A percentile compares a stretch with the other conserved stretches of the same genome.
These are phyloP conservation scores for Paraphoma chrysanthemicola DNA, from an alignment of 2,329 filamentous ascomycete species.

Conservation along the genomic window DNA sequence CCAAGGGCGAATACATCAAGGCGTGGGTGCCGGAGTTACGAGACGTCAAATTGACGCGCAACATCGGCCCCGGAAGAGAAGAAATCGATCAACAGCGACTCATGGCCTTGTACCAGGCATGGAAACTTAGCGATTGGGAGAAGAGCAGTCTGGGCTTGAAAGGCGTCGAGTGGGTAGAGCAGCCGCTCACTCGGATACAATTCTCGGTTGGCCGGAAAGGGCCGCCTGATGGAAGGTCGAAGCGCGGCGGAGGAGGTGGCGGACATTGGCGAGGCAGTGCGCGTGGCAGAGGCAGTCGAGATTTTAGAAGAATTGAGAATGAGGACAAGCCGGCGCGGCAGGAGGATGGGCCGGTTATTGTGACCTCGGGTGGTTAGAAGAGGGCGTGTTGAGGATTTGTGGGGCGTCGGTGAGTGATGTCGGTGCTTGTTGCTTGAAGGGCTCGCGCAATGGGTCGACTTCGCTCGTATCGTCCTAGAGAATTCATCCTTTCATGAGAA, in stretches of 20 bases:
- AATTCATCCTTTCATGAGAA: not conserved
- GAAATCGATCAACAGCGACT: slow-evolving; percentile 48
- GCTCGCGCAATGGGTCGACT: not conserved
- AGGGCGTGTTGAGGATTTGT: not conserved
- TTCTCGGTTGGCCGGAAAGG: slow-evolving; percentile 45
- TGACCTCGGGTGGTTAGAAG: slow-evolving; percentile 8
- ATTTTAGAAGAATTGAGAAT: slow-evolving; percentile 12
- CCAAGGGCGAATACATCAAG: slow-evolving; percentile 72
- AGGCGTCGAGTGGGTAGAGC: slow-evolving; percentile 69
- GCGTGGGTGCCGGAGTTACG: slow-evolving; percentile 75
- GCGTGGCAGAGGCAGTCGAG: slow-evolving; percentile 11
- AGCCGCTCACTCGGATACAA: slow-evolving; percentile 56
- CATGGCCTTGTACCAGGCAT: slow-evolving; percentile 73
- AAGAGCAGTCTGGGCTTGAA: slow-evolving; percentile 64
- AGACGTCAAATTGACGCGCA: slow-evolving; percentile 50
- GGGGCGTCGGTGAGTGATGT: not conserved
- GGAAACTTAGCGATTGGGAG: slow-evolving; percentile 67
- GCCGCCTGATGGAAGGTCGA: slow-evolving; percentile 13
- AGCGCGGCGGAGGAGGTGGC: slow-evolving; percentile 15
- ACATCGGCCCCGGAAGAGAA: slow-evolving; percentile 26
- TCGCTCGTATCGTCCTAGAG: not conserved
- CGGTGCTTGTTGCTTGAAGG: not conserved
- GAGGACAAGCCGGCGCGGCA: slow-evolving; percentile 8
- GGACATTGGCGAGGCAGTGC: slow-evolving; percentile 24
- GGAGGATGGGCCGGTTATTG: slow-evolving; percentile 20